Base-by-base conservation (phyloP, 352 stramenopile genomes). In the Phytophthora sansomeana region DNA sequence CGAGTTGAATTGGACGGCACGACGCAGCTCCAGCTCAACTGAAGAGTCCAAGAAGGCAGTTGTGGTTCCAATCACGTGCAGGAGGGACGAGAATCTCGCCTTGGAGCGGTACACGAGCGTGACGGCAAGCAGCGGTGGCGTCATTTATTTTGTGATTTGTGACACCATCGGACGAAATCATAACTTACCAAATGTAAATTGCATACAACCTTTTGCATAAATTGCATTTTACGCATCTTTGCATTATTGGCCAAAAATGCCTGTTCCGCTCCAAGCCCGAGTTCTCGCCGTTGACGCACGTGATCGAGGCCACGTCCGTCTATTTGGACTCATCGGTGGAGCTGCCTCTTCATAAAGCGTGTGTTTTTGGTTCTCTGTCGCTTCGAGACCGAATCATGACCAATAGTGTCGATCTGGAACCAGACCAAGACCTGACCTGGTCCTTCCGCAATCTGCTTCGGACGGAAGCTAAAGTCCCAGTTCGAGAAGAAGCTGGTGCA, bases 31-130 rank as follows among this genome's bases (percentile, higher is more conserved):
- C 3, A 51, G 44, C 44, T 51, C 44, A 21, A 51, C 44, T 5
- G 44, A 51, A 6, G 44, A 35, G 24, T 51, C 44, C 44, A 51
- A 14, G 24, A 51, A 51, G 44, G 26, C 21, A 11, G 44, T 35
- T 6, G 26, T 30, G 44, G 10, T 17, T 3, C 24, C 16, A 16
- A 36, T 21, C n/a, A 51, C 44, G 16, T 51, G 44, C 14, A 13
- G 2, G 13, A 51, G 44, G 8, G 44, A 11, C 24, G 44, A 51
- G 16, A 8, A 10, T 16, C 32, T 36, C 6, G 21, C 1, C 26
- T 51, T 51, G 44, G 44, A 36, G 44, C 24, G 44, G 26, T 33
- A 51, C 10, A 51, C 21, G 6, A 51, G 44, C 24, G 16, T 32
- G 17, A 38, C 44, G 26, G 26, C 26, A 13, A 51, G 26, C 13